Conservation (phyloP, 176 grass and related monocot genomes). For the Coix lacrymajobi region DNA sequence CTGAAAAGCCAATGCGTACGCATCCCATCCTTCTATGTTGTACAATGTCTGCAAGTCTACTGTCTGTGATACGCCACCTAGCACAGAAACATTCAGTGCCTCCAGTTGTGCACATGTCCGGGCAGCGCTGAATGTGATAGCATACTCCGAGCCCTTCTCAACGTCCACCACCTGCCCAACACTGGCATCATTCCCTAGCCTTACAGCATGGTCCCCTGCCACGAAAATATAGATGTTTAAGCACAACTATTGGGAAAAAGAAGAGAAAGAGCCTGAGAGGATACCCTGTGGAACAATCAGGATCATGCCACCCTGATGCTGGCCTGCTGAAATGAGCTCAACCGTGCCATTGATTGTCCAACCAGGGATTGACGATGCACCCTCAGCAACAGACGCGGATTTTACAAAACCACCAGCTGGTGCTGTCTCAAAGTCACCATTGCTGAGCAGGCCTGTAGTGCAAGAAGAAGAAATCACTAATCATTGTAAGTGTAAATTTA, state of each 20-base stretch:
- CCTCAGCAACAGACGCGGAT: slow-evolving; percentile 54
- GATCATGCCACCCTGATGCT: slow-evolving; percentile 97
- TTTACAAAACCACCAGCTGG: slow-evolving; percentile 67
- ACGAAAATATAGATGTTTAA: slow-evolving; percentile 11
- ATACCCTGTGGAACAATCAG: slow-evolving; percentile 96
- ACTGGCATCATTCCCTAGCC: slow-evolving; percentile 89
- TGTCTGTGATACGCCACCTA: slow-evolving; percentile 46
- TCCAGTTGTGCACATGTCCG: slow-evolving; percentile 95
- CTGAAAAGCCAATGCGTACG: slow-evolving; percentile 89
- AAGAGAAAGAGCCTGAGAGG: not conserved
- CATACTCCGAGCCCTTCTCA: slow-evolving; percentile 76
- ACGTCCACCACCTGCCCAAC: slow-evolving; percentile 71
- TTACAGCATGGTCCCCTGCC: slow-evolving; percentile 68
- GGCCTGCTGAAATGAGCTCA: slow-evolving; percentile 80
- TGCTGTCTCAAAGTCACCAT: slow-evolving; percentile 82
- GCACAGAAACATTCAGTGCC: slow-evolving; percentile 70
- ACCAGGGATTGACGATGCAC: slow-evolving; percentile 52
- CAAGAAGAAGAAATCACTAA: slow-evolving; percentile 1
- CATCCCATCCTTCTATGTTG: slow-evolving; percentile 96
- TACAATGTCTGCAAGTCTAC: slow-evolving; percentile 95
- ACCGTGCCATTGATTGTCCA: slow-evolving; percentile 97
- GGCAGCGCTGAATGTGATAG: slow-evolving; percentile 91
- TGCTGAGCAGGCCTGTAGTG: slow-evolving; percentile 70
- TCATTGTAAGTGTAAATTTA: not conserved
- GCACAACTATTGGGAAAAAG: not conserved